Evolutionary conservation across 345 rosid genomes (phyloP).

Genomic region (Lumnitzera littorea): DNA sequence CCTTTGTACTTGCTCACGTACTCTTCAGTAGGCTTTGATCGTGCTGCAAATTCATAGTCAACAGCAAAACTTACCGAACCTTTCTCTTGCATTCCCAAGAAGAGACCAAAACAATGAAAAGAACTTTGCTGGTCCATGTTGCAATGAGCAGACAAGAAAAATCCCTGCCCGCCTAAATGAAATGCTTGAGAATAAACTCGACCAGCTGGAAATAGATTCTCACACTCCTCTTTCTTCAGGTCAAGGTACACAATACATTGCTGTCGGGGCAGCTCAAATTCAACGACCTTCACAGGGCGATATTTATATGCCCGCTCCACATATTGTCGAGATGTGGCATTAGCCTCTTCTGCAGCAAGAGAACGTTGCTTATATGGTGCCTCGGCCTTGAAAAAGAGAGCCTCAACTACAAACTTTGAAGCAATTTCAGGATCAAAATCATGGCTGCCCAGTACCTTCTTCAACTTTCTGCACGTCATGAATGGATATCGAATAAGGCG

Average conservation of each 20-base stretch:
- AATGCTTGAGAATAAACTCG: conserved; percentile 62
- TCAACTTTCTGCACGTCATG: conserved; percentile 68
- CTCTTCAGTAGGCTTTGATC: conserved; percentile 56
- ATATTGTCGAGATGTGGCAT: conserved; percentile 28
- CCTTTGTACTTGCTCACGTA: conserved; percentile 46
- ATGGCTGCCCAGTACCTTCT: conserved; percentile 54
- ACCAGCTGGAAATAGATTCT: conserved; percentile 41
- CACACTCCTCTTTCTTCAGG: conserved; percentile 62
- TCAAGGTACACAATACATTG: conserved; percentile 78
- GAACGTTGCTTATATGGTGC: conserved; percentile 37
- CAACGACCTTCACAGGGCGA: conserved; percentile 70
- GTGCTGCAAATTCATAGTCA: conserved; percentile 68
- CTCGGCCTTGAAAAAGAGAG: conserved; percentile 77
- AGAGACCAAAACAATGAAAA: conserved; percentile 66
- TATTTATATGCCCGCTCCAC: conserved; percentile 66
- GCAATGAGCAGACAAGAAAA: conserved; percentile 60
- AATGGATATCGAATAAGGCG: conserved; percentile 64
- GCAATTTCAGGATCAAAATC: conserved; percentile 55
- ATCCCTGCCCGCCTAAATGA: conserved; percentile 66
- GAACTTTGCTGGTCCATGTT: conserved; percentile 54
- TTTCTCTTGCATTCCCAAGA: conserved; percentile 61
- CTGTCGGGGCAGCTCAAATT: conserved; percentile 56
- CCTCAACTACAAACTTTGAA: conserved; percentile 56
- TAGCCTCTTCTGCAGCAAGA: conserved; percentile 39
- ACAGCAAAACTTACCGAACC: conserved; percentile 46